Percentiles rank a stretch among this genome's conserved stretches.
Evolutionary conservation across 1,284 basidiomycete species (phyloP).

Genomic region (Testicularia cyperi): DNA sequence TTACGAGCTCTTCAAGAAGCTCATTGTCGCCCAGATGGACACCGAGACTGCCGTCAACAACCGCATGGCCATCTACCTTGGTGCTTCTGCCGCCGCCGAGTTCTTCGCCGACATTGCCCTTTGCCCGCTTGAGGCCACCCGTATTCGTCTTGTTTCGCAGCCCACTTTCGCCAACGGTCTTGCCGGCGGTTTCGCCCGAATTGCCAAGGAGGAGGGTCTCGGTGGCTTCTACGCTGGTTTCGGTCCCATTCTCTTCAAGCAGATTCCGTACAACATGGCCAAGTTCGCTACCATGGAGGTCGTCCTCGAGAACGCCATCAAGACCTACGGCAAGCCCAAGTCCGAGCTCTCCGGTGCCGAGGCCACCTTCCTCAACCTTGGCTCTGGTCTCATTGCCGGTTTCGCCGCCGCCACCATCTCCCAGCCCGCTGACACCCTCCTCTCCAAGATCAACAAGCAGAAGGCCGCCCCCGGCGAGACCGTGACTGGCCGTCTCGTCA

Average conservation of each 20-base stretch:
- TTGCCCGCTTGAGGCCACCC: slow-evolving; percentile 60
- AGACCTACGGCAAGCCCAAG: slow-evolving; percentile 64
- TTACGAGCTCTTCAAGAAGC: slow-evolving; percentile 60
- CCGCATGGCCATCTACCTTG: slow-evolving; percentile 58
- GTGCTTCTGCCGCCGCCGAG: slow-evolving; percentile 57
- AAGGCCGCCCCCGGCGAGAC: slow-evolving; percentile 66
- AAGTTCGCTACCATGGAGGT: slow-evolving; percentile 63
- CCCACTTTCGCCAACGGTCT: slow-evolving; percentile 59
- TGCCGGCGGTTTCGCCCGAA: slow-evolving; percentile 53
- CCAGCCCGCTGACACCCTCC: slow-evolving; percentile 60
- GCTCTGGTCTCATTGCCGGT: slow-evolving; percentile 59
- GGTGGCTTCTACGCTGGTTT: slow-evolving; percentile 62
- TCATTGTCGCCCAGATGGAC: slow-evolving; percentile 55
- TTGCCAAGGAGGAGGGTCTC: slow-evolving; percentile 57
- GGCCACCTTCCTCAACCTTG: slow-evolving; percentile 55
- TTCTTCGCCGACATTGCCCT: slow-evolving; percentile 61
- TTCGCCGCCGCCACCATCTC: slow-evolving; percentile 59
- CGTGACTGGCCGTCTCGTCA: slow-evolving; percentile 63
- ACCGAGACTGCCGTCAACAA: slow-evolving; percentile 56
- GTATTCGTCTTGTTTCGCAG: slow-evolving; percentile 60
- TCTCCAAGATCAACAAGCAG: slow-evolving; percentile 68
- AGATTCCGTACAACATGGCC: slow-evolving; percentile 62
- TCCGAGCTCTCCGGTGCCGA: slow-evolving; percentile 60
- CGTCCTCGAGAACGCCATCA: slow-evolving; percentile 63
- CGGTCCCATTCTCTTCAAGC: slow-evolving; percentile 61